Conservation (phyloP, 306 rosid species). For the Malus fusca region DNA sequence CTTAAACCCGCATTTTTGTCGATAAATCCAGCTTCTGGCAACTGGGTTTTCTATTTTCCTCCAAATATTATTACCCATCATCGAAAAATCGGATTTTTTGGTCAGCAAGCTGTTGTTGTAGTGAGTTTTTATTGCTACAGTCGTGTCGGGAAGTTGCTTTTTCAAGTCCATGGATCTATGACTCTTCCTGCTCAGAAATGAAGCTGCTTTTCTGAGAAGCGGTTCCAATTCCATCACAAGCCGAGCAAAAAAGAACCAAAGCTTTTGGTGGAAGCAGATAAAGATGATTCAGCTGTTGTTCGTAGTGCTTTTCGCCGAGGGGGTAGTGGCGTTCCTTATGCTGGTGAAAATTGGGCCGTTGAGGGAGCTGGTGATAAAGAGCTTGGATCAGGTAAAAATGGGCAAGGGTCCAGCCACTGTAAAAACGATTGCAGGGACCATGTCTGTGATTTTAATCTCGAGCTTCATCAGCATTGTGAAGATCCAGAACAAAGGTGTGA, state of each 20-base stretch:
- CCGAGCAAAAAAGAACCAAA: slow-evolving; percentile 8
- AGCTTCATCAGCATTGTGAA: slow-evolving; percentile 77
- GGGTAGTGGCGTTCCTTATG: slow-evolving; percentile 52
- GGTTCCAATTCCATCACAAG: slow-evolving; percentile 5
- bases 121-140: slow-evolving; percentile 11
- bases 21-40: slow-evolving; percentile 4
- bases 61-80: slow-evolving; percentile 8
- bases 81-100: slow-evolving; percentile 13
- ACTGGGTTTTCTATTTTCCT: slow-evolving; percentile 1
- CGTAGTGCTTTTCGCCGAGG: slow-evolving; percentile 76
- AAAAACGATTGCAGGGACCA: slow-evolving; percentile 80
- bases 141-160: slow-evolving; percentile 10
- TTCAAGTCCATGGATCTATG: background rate
- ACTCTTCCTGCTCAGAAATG: slow-evolving; percentile 6
- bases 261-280: slow-evolving; percentile 17
- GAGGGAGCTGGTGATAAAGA: slow-evolving; percentile 85
- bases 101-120: background rate
- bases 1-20: background rate
- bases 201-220: background rate
- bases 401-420: slow-evolving; percentile 86
- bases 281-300: slow-evolving; percentile 84
- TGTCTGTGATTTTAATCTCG: slow-evolving; percentile 81
- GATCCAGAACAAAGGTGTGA: slow-evolving; percentile 97
- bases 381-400: slow-evolving; percentile 75
- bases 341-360: slow-evolving; percentile 80